Evolutionary conservation across 768 basidiomycete species (phyloP).

Genomic region (Collybiopsis luxurians): DNA sequence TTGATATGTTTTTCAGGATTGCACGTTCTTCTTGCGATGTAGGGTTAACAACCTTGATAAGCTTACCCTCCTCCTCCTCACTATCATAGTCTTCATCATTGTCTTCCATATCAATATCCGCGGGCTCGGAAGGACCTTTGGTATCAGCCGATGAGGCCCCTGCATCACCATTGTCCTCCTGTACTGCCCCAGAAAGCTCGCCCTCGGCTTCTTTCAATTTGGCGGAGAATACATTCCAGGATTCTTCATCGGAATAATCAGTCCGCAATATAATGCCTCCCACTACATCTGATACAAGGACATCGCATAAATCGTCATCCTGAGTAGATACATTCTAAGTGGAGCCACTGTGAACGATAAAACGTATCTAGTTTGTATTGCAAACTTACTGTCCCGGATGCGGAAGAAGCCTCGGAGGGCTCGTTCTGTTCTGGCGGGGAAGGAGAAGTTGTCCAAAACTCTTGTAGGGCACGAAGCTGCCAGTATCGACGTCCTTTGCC

Average conservation of each 20-base stretch:
- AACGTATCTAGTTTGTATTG: background rate
- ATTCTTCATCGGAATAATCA: conserved; percentile 64
- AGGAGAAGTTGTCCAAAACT: conserved; percentile 40
- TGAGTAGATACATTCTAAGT: conserved; percentile 17
- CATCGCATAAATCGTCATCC: conserved; percentile 59
- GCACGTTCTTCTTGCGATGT: conserved; percentile 36
- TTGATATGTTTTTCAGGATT: conserved; percentile 51
- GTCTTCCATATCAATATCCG: conserved; percentile 24
- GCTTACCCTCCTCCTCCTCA: conserved; percentile 28
- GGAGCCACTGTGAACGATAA: background rate
- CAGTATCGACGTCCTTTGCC: conserved; percentile 55
- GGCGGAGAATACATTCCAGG: conserved; percentile 56
- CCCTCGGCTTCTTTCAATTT: conserved; percentile 55
- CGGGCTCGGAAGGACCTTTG: background rate
- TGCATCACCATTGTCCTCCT: conserved; percentile 21
- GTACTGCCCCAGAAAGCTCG: conserved; percentile 38
- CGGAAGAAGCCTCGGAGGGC: conserved; percentile 11
- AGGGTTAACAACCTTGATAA: conserved; percentile 54
- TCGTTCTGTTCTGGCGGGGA: conserved; percentile 8
- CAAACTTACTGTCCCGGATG: background rate
- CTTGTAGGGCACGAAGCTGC: conserved; percentile 48
- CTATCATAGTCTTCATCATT: conserved; percentile 32
- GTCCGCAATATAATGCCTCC: conserved; percentile 70
- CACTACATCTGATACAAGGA: conserved; percentile 40
- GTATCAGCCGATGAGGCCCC: conserved; percentile 4